Evolutionary conservation across 345 rosid genomes (phyloP).

Genomic region (Litchi chinensis): DNA sequence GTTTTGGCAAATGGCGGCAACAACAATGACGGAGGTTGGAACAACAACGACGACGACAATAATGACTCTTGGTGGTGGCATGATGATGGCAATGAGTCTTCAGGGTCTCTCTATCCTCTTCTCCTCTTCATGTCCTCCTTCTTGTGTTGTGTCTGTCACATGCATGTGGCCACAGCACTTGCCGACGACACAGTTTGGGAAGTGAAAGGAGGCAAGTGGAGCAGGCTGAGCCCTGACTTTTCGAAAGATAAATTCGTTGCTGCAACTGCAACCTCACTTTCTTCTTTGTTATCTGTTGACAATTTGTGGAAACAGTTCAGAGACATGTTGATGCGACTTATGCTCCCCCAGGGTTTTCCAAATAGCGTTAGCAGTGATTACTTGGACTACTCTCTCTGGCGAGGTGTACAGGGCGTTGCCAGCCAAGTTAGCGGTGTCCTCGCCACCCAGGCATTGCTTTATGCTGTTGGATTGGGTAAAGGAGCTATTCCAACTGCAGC

Average conservation of each 20-base stretch:
- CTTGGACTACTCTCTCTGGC: conserved; percentile 91
- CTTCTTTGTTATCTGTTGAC: conserved; percentile 34
- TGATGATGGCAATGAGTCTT: conserved; percentile 15
- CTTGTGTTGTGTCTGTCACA: conserved; percentile 39
- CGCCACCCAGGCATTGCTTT: conserved; percentile 96
- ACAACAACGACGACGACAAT: conserved; percentile 31
- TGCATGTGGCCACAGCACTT: conserved; percentile 49
- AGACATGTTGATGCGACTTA: conserved; percentile 45
- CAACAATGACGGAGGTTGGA: conserved; percentile 29
- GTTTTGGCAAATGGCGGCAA: conserved; percentile 22
- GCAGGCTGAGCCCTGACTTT: conserved; percentile 54
- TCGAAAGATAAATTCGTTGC: conserved; percentile 54
- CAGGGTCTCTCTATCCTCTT: conserved; percentile 9
- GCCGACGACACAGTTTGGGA: conserved; percentile 64
- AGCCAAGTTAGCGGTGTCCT: conserved; percentile 93
- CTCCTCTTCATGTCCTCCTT: conserved; percentile 29
- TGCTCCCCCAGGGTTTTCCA: conserved; percentile 95
- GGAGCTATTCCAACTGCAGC: conserved; percentile 98
- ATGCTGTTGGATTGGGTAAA: conserved; percentile 96
- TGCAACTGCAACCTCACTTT: conserved; percentile 26
- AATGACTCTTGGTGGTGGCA: conserved; percentile 42
- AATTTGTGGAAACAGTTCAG: conserved; percentile 48
- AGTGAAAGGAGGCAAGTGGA: conserved; percentile 73
- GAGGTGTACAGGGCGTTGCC: conserved; percentile 92
- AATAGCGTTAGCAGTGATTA: conserved; percentile 84